Evolutionary conservation across 345 rosid genomes (phyloP).

Genomic region (thale cress (Arabidopsis thaliana)): DNA sequence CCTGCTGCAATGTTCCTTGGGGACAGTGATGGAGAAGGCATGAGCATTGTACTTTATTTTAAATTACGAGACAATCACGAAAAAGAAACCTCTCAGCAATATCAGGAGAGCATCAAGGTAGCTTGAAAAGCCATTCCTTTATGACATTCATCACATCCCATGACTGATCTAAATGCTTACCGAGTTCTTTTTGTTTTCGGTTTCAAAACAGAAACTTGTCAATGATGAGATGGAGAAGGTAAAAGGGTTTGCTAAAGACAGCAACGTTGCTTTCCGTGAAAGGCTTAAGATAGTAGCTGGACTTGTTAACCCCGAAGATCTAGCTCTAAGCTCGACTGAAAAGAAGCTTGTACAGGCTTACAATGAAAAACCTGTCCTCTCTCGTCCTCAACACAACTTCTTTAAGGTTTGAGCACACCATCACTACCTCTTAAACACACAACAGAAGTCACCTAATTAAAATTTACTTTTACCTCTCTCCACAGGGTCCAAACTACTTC

Average conservation of each 20-base stretch:
- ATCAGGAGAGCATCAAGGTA: conserved; percentile 78
- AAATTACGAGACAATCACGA: conserved; percentile 69
- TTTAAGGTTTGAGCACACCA: conserved; percentile 51
- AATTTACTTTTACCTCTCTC: background rate
- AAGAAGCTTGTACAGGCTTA: conserved; percentile 81
- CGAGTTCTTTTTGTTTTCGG: background rate
- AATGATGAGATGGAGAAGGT: conserved; percentile 88
- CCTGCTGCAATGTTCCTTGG: conserved; percentile 92
- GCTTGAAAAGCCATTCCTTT: conserved; percentile 1
- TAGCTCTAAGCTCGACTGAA: conserved; percentile 75
- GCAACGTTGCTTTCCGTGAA: conserved; percentile 75
- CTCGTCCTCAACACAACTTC: conserved; percentile 95
- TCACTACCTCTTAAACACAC: conserved; percentile 15
- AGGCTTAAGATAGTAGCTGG: conserved; percentile 89
- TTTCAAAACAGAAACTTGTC: conserved; percentile 63
- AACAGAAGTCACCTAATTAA: background rate
- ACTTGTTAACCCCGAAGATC: conserved; percentile 84
- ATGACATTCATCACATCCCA: background rate
- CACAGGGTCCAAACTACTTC: conserved; percentile 85
- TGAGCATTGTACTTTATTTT: conserved; percentile 90
- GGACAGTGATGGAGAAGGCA: conserved; percentile 89
- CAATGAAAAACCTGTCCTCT: conserved; percentile 92
- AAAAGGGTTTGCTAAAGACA: conserved; percentile 86
- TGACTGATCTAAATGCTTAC: conserved; percentile 13
- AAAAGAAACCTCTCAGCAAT: conserved; percentile 64